Evolutionary conservation across 257 asterid genomes (phyloP), one percentile per base, ranked within the genome.

Genomic region (Rubia yunnanensis): DNA sequence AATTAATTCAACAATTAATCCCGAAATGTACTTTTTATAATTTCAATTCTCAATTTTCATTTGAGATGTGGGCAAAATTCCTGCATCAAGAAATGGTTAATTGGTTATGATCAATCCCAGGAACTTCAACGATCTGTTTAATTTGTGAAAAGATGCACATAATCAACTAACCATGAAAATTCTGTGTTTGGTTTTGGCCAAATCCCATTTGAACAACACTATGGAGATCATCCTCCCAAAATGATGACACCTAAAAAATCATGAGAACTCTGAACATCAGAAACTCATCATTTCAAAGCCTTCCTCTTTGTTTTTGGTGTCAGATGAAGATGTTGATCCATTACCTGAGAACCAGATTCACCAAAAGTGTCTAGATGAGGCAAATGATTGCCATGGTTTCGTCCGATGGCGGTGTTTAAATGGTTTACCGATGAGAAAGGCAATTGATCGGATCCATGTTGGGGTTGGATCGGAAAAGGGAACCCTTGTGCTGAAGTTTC

Each of bases 201-300:
- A 80, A 84, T 5, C 94, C 95, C 96, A 89, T 89, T 75, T 84
- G 95, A 70, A 91, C 95, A 65, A 91, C 74, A 70, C 86, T 83
- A 7, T 86, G 91, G 49, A 91, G 91, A 76, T 91, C 98, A 64
- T 88, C 91, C 68, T 86, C 96, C 89, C 89, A 88, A 73, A 84
- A 86, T 1, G 85, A 62, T 11, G 91, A 74, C 17, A 71, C 87
- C 98, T 91, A 58, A 74, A 50, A 20, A 50, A 50, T 7, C 4
- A 50, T 50, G 27, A 50, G 7, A n/a, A 50, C 27, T 18, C 24
- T 7, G 5, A 20, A 20, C 11, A 50, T 50, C 23, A 50, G 27
- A 22, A 50, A 7, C 26, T 50, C 13, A 6, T 50, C 26, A 18
- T 18, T 41, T 41, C 50, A 44, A 7, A 41, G n/a, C 50, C 13